Conservation (phyloP, 768 basidiomycete genomes). For the Gymnopilus dilepis region DNA sequence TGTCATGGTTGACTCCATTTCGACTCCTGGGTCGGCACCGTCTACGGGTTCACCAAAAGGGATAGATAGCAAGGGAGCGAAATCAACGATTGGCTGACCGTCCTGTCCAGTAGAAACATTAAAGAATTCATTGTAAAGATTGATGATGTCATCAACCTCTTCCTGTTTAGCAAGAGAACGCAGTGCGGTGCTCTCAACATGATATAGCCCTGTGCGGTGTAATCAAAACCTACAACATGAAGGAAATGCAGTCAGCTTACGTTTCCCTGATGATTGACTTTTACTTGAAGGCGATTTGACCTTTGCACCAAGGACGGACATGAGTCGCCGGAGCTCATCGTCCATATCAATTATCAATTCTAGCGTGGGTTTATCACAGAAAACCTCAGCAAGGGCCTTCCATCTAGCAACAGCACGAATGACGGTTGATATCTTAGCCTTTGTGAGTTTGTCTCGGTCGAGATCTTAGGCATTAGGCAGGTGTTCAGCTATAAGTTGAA, state of each 20-base stretch:
- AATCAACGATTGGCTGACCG: slow-evolving; percentile 4
- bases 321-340: slow-evolving; percentile 17
- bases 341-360: slow-evolving; percentile 20
- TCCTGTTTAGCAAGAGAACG: slow-evolving; percentile 19
- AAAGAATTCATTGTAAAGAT: slow-evolving; percentile 23
- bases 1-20: slow-evolving; percentile 19
- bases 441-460: slow-evolving; percentile 20
- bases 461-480: slow-evolving; percentile 20
- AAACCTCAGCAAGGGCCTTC: slow-evolving; percentile 17
- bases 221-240: background rate
- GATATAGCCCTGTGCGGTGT: background rate
- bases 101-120: background rate
- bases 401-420: slow-evolving; percentile 24
- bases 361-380: background rate
- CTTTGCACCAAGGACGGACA: slow-evolving; percentile 22
- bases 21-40: slow-evolving; percentile 25
- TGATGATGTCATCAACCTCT: slow-evolving; percentile 20
- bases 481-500: background rate
- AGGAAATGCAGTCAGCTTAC: background rate
- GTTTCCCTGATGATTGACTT: background rate
- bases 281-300: slow-evolving; percentile 8
- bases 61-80: background rate
- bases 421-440: slow-evolving; percentile 14
- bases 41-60: slow-evolving; percentile 1
- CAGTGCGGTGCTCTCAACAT: slow-evolving; percentile 9